Evolutionary conservation across 83 land plant species (phyloP), one percentile per base, ranked within the genome.

Genomic region (Picea abies): DNA sequence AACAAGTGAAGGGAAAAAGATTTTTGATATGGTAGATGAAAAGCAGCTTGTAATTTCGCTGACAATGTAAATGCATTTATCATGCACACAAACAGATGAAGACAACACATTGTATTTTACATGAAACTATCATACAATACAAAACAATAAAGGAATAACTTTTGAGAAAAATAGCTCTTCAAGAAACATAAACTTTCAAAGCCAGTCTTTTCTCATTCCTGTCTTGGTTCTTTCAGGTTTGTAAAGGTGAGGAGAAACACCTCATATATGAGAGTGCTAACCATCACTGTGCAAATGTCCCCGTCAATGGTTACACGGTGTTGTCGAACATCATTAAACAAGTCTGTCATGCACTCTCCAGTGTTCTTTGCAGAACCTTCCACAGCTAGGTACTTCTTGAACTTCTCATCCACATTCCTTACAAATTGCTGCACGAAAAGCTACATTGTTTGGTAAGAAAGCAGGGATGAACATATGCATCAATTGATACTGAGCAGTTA

Each of bases 311-410:
- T 65, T 8, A 65, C 68, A 65, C 12, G 68, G 32, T 65, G 68
- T 26, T 26, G 26, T 65, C 68, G 68, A 65, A 65, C 68, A 22
- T 65, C 68, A 65, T 65, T n/a, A 25, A 65, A 65, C 26, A 65
- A 26, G 26, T 65, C 68, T 65, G 68, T 65, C 68, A 65, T 65
- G 68, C 68, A 65, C 68, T 65, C 68, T 65, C 68, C 68, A 65
- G 68, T 65, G 26, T 65, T 65, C 68, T 65, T 65, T 65, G 68
- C 68, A 25, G 68, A 65, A 25, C 68, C 68, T 65, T 26, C 26
- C 29, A 65, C 68, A 9, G 68, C n/a, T 65, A 65, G 32, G 68
- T 65, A 65, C 32, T 25, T 65, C 68, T 65, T 65, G 68, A 65
- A 65, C 68, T 65, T 65, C 12, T 65, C 68, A 65, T 65, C 68